These are phyloP conservation scores for Coemansia erecta DNA, from an alignment of 192 early-diverging fungal species.

Conservation along the genomic window DNA sequence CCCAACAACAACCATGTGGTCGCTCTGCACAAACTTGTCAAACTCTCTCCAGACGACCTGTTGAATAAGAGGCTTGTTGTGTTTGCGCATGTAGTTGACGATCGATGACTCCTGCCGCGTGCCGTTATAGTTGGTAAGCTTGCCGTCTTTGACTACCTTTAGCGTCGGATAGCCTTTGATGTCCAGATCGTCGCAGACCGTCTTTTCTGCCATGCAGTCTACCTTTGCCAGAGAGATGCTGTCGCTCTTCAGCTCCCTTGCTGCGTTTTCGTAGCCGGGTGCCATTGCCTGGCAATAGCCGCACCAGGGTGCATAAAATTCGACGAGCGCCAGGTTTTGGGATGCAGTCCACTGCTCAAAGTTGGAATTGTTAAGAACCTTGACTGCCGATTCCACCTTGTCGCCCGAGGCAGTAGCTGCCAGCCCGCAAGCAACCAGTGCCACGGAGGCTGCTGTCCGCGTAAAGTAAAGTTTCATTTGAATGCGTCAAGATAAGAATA, in stretches of 20 bases:
- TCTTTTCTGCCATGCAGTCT: slow-evolving; percentile 86
- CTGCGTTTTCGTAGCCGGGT: slow-evolving; percentile 90
- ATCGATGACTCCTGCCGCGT: slow-evolving; percentile 83
- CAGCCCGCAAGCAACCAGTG: slow-evolving; percentile 1
- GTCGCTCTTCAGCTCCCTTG: slow-evolving; percentile 71
- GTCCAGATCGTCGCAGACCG: slow-evolving; percentile 73
- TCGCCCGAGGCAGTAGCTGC: slow-evolving; percentile 3
- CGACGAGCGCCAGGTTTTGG: slow-evolving; percentile 77
- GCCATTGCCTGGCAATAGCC: slow-evolving; percentile 92
- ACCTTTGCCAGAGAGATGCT: slow-evolving; percentile 86
- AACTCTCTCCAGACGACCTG: slow-evolving; percentile 63
- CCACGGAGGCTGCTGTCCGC: slow-evolving; percentile 6
- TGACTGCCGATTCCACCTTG: slow-evolving; percentile 51
- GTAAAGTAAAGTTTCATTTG: slow-evolving; percentile 6
- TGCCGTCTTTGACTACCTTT: slow-evolving; percentile 77
- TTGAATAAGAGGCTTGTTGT: slow-evolving; percentile 73
- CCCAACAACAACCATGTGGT: slow-evolving; percentile 83
- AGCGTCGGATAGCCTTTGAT: slow-evolving; percentile 89
- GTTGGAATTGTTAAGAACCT: slow-evolving; percentile 56
- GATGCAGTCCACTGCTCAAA: slow-evolving; percentile 63
- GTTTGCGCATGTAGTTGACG: slow-evolving; percentile 89
- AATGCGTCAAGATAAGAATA: slow-evolving; percentile 1
- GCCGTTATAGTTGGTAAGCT: slow-evolving; percentile 73
- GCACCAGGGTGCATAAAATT: slow-evolving; percentile 99
- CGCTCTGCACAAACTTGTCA: slow-evolving; percentile 66